Percentiles rank a stretch among this genome's conserved stretches.
Conservation (phyloP, 176 grass and related monocot genomes). For the Raddia distichophylla region DNA sequence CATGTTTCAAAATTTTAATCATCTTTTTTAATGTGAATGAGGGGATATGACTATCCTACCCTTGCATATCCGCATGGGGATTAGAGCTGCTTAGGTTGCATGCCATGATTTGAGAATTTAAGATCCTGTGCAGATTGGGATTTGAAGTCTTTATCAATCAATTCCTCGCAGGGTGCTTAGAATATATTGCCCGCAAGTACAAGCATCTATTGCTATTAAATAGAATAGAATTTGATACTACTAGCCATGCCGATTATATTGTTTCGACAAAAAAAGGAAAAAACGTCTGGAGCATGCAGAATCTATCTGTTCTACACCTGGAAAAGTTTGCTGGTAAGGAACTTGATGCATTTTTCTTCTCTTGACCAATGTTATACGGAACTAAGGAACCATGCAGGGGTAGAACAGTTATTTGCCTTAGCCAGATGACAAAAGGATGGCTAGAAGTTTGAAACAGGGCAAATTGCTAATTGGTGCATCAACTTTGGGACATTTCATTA, state of each 20-base stretch:
- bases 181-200: neutral
- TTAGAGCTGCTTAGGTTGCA: neutral
- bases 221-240: neutral
- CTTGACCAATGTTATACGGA: neutral
- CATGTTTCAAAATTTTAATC: no score
- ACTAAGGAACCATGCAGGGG: no score
- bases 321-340: neutral
- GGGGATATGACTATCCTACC: no score
- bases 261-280: neutral
- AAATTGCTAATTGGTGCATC: no score
- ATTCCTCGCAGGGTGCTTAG: conserved; percentile 13
- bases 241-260: neutral
- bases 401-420: no score
- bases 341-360: neutral
- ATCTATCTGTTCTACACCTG: neutral
- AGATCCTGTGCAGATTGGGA: neutral
- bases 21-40: no score
- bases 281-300: neutral
- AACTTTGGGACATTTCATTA: no score
- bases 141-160: neutral
- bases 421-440: no score
- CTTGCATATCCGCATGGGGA: no score
- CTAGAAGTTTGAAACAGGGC: no score
- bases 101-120: neutral
- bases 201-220: neutral